Conservation (phyloP, 2,329 filamentous ascomycete species). For the Alternaria arbusti region DNA sequence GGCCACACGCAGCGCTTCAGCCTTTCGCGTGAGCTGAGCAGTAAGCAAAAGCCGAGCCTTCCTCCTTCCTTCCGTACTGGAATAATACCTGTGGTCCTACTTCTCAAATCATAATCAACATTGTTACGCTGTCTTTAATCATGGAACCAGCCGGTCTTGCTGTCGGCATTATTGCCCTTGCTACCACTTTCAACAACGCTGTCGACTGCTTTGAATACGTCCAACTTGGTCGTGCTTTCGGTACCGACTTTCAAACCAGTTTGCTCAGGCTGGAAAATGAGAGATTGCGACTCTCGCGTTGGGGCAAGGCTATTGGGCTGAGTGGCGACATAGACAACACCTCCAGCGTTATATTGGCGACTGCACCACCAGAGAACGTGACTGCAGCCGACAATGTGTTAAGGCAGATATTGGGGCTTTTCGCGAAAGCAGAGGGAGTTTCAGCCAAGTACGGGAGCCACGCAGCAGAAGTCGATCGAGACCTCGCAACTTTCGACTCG, state of each 20-base stretch:
- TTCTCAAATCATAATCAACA: no score
- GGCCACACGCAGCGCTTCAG: background rate
- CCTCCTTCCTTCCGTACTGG: no score
- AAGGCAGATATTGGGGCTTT: no score
- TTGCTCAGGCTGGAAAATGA: background rate
- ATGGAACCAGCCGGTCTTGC: background rate
- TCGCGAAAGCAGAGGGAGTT: background rate
- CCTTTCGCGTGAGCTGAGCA: background rate
- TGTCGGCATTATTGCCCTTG: background rate
- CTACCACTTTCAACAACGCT: background rate
- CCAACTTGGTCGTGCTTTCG: background rate
- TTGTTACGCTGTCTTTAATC: background rate
- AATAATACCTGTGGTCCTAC: no score
- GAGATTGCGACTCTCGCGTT: background rate
- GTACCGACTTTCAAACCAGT: background rate
- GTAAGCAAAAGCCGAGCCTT: background rate
- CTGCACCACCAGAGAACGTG: no score
- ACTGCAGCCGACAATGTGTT: no score
- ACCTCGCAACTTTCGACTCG: background rate
- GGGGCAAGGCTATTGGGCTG: background rate
- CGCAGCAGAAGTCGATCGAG: background rate
- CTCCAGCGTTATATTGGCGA: no score
- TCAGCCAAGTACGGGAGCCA: background rate
- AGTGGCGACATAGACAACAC: no score
- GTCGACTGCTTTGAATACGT: background rate